Evolutionary conservation across 129 eudicot genomes (phyloP).

Genomic region (Artemisia tridentata): DNA sequence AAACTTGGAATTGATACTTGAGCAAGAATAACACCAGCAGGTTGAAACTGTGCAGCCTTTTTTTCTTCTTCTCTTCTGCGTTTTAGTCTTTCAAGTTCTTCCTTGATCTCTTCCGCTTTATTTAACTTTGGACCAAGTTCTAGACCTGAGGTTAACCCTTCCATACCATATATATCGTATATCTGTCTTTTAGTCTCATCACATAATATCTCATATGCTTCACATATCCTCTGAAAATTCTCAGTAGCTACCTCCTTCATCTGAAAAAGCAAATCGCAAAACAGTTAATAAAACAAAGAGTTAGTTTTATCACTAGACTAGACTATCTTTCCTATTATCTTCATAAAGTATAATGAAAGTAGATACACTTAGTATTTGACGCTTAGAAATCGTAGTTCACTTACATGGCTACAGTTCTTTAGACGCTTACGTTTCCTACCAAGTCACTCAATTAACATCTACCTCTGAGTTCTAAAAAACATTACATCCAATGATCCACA

Average conservation of each 20-base stretch:
- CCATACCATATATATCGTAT: conserved; percentile 99
- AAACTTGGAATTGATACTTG: conserved; percentile 75
- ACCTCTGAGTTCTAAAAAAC: too few relatives aligned
- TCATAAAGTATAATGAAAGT: background rate
- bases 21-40: conserved; percentile 83
- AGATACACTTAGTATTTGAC: too few relatives aligned
- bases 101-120: conserved; percentile 73
- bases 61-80: conserved; percentile 66
- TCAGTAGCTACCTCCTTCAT: conserved; percentile 88
- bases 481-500: too few relatives aligned
- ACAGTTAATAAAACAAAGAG: background rate
- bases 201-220: conserved; percentile 88
- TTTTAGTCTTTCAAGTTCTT: conserved; percentile 82
- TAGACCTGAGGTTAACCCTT: conserved; percentile 84
- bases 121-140: conserved; percentile 88
- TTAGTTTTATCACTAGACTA: conserved; percentile 8
- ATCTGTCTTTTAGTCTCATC: conserved; percentile 81
- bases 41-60: conserved; percentile 48
- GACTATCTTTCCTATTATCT: background rate
- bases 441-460: too few relatives aligned
- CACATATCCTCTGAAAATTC: conserved; percentile 95
- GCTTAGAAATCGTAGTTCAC: too few relatives aligned
- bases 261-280: conserved; percentile 35
- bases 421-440: too few relatives aligned
- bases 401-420: too few relatives aligned